phyloP scores from a whole-genome alignment of 345 rosid species.

The Salix arbutifolia region DNA sequence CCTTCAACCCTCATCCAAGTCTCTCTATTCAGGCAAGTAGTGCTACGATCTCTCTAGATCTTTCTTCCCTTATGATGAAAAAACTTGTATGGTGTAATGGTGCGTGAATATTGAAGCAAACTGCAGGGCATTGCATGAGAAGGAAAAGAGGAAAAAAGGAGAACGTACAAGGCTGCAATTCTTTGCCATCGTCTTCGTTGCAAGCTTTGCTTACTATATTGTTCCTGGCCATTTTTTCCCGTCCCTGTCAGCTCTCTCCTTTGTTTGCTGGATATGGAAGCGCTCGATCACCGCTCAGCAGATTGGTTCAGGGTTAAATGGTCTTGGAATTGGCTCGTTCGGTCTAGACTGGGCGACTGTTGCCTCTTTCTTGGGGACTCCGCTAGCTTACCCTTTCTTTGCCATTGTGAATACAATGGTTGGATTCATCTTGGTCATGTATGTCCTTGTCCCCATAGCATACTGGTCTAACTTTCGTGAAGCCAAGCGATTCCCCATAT shows the following conservation, averaged over 20 bases:
- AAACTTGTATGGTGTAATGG: background rate
- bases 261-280: slow-evolving; percentile 74
- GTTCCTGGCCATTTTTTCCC: slow-evolving; percentile 70
- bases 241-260: slow-evolving; percentile 55
- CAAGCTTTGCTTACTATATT: slow-evolving; percentile 67
- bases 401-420: slow-evolving; percentile 51
- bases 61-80: background rate
- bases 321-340: slow-evolving; percentile 70
- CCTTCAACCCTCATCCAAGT: slow-evolving; percentile 72
- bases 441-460: slow-evolving; percentile 49
- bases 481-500: slow-evolving; percentile 55
- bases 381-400: slow-evolving; percentile 64
- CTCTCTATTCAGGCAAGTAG: slow-evolving; percentile 61
- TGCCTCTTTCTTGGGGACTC: slow-evolving; percentile 66
- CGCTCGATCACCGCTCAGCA: slow-evolving; percentile 57
- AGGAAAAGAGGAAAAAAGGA: slow-evolving; percentile 46
- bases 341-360: slow-evolving; percentile 75
- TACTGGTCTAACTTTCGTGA: slow-evolving; percentile 47
- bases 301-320: slow-evolving; percentile 53
- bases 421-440: slow-evolving; percentile 52
- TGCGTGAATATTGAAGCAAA: background rate
- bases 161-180: slow-evolving; percentile 60
- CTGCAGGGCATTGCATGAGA: slow-evolving; percentile 65
- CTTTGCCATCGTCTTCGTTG: slow-evolving; percentile 50
- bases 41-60: background rate